Evolutionary conservation across 345 rosid species (phyloP), one percentile per base, ranked within the genome.

Genomic region (Sisymbrium altissimum): DNA sequence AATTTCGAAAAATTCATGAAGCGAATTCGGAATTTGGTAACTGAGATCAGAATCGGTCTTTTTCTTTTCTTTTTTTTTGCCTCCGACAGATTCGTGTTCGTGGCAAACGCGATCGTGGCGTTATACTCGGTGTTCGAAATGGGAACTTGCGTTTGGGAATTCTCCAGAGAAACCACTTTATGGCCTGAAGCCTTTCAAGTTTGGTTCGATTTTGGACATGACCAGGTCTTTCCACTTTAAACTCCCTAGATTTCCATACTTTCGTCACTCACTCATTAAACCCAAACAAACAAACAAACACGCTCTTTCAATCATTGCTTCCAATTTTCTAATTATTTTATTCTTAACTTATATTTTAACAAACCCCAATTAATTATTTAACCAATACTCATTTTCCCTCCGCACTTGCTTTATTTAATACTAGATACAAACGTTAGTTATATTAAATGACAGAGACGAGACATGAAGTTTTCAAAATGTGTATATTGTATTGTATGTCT

Each of bases 131-230:
- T 89, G 54, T 83, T 91, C 78, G 97, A 88, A 78, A 81, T 90
- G 83, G 86, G 80, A 41, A 84, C 82, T 39, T 82, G 96, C 29
- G 93, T 87, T 64, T 91, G 97, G 98, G 98, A 94, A 74, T 85
- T 94, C 40, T 83, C 93, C 3, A 83, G 82, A 63, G 89, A 81
- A 59, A 81, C 83, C 27, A 91, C 98, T 0, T 59, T 94, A 66
- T 84, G 91, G 81, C 98, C 98, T 12, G 96, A 94, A 80, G 66
- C 85, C 36, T 56, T 89, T 18, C 98, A 94, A 50, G 92, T 94
- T 61, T 94, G 97, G 98, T 94, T 94, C 95, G 98, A 94, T 60
- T 94, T 91, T 77, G 88, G 97, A n/a, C 98, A 94, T 68, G 98
- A 94, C 75, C 98, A 94, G 98, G 98, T 92, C n/a, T 9, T 32